These are phyloP conservation scores for Orbilia quercus DNA, from an alignment of 2,329 filamentous ascomycete species.

Conservation along the genomic window DNA sequence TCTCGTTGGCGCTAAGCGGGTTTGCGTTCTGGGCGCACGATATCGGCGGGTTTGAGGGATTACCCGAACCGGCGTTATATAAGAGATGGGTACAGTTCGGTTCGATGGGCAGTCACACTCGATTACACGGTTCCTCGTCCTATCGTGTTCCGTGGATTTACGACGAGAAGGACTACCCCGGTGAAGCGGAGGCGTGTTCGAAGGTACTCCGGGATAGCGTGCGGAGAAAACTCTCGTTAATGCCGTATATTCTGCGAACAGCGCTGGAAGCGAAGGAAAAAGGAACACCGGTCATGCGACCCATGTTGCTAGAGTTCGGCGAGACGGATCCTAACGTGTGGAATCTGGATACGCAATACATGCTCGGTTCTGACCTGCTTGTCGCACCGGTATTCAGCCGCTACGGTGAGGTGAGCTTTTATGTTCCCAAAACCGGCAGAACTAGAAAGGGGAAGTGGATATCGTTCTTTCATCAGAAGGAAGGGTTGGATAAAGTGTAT, in stretches of 20 bases:
- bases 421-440: constrained; percentile 66
- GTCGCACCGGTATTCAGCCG: constrained; percentile 74
- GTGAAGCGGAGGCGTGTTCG: constrained; percentile 65
- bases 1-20: constrained; percentile 73
- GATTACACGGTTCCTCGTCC: constrained; percentile 75
- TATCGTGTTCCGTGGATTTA: constrained; percentile 82
- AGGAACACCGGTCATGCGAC: constrained; percentile 73
- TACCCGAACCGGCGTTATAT: constrained; percentile 75
- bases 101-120: constrained; percentile 75
- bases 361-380: constrained; percentile 75
- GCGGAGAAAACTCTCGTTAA: constrained; percentile 69
- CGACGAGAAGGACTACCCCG: constrained; percentile 68
- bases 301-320: constrained; percentile 77
- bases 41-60: constrained; percentile 78
- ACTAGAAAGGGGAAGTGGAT: constrained; percentile 64
- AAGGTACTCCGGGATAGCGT: constrained; percentile 70
- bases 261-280: constrained; percentile 67
- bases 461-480: constrained; percentile 65
- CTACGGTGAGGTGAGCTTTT: constrained; percentile 74
- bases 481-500: constrained; percentile 57
- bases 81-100: constrained; percentile 84
- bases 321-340: constrained; percentile 74
- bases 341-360: constrained; percentile 77
- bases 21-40: constrained; percentile 77
- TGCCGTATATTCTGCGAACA: constrained; percentile 70